phyloP scores from a whole-genome alignment of 352 stramenopile species.

The Phytophthora fragariae region DNA sequence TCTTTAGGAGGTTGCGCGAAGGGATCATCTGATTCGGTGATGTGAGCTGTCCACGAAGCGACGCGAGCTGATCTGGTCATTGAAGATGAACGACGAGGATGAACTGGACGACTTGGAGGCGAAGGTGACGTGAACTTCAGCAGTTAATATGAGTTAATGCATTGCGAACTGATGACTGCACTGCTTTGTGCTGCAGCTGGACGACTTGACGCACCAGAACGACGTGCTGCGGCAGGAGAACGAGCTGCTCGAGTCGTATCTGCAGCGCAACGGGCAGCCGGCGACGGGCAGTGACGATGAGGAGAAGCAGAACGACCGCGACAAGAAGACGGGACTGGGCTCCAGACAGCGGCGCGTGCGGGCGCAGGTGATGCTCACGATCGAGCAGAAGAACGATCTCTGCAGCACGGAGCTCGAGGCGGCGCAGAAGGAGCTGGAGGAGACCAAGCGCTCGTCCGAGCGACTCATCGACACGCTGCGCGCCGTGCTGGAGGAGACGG shows the following conservation, averaged over 20 bases:
- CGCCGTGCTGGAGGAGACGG: conserved; percentile 93
- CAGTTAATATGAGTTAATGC: neutral
- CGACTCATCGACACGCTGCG: conserved; percentile 95
- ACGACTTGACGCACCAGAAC: conserved; percentile 88
- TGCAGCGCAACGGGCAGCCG: conserved; percentile 66
- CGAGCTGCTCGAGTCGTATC: conserved; percentile 90
- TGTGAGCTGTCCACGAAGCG: conserved; percentile 27
- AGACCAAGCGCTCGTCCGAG: conserved; percentile 91
- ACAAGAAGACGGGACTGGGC: conserved; percentile 44
- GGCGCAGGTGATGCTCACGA: conserved; percentile 79
- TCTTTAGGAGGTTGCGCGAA: no score
- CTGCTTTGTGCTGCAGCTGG: conserved; percentile 50
- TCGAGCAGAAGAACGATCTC: conserved; percentile 95
- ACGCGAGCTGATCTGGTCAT: conserved; percentile 17
- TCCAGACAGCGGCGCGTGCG: conserved; percentile 62
- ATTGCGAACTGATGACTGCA: neutral
- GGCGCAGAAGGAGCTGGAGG: conserved; percentile 90
- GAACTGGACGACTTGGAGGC: conserved; percentile 80
- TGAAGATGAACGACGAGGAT: conserved; percentile 71
- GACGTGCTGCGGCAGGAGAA: conserved; percentile 93
- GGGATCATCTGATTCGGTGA: no score
- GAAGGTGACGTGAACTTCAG: conserved; percentile 40
- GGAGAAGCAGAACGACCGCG: conserved; percentile 60
- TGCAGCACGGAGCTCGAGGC: conserved; percentile 89
- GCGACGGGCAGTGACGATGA: conserved; percentile 69